Evolutionary conservation across 345 rosid species (phyloP), one percentile per base, ranked within the genome.

Genomic region (Populus euphratica): DNA sequence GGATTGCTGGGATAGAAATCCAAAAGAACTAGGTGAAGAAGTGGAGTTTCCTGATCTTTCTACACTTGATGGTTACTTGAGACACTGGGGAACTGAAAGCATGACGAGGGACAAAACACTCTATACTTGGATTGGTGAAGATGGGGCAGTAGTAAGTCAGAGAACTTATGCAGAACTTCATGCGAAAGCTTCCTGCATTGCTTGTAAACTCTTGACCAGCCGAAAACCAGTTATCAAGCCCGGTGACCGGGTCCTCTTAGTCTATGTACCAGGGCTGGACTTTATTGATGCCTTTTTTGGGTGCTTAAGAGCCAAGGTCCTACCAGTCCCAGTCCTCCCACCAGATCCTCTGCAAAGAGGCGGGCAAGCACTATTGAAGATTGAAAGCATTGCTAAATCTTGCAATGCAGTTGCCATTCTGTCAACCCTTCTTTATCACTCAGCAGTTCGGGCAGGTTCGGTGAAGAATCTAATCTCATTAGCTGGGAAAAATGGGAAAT

Each of bases 311-410:
- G 92, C 91, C 8, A 88, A 70, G 80, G 89, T 91, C 33, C 39
- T 91, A 29, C 92, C 92, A 0, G 91, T 91, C 44, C 94, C 94
- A 17, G 94, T 88, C 47, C 91, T 86, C 75, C 94, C 92, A 31
- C 94, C 92, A 5, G 92, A 91, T 78, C 94, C 91, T 11, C 39
- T 84, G 38, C 92, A 91, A 79, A 88, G 89, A 81, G 90, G 94
- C n/a, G 91, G 94, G 18, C 92, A 91, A 78, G 91, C 92, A 41
- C 91, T 91, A 67, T 23, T 86, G 78, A 91, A 91, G 81, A 89
- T 88, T 27, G 90, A 86, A 81, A 91, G 88, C 83, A 84, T 91
- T 71, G 87, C 89, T 11, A 88, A 89, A 78, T 86, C 87, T 66
- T 81, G 87, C 47, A 76, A 77, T 70, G 89, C 90, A 36, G 86